phyloP scores from a whole-genome alignment of 2,329 filamentous ascomycete genomes.

The Botrytis medusae region DNA sequence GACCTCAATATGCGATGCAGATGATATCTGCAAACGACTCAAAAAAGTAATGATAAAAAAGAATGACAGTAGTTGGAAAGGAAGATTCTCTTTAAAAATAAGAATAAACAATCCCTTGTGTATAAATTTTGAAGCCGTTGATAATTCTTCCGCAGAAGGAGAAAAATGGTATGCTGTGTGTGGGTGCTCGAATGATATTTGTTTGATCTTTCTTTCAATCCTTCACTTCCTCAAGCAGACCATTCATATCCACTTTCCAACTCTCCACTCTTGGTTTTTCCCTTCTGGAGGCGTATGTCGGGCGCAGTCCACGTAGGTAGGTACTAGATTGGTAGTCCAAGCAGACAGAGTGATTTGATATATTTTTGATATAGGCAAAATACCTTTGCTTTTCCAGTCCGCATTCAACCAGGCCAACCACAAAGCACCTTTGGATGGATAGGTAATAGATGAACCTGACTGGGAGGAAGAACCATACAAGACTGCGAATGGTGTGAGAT shows the following conservation, averaged over 20 bases:
- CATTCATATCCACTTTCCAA: background rate
- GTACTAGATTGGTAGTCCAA: background rate
- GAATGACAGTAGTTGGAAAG: constrained; percentile 22
- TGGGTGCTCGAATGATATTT: constrained; percentile 3
- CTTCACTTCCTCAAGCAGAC: background rate
- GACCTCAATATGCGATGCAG: background rate
- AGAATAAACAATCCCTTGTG: background rate
- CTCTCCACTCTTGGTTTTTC: background rate
- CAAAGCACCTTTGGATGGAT: background rate
- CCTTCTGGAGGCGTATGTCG: background rate
- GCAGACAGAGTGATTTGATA: background rate
- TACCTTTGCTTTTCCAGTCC: background rate
- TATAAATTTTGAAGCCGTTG: constrained; percentile 6
- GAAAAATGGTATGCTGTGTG: background rate
- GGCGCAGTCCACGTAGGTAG: background rate
- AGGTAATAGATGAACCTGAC: background rate
- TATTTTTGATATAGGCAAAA: constrained; percentile 6
- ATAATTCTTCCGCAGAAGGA: background rate
- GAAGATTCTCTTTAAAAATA: background rate
- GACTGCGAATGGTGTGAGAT: background rate
- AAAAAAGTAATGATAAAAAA: background rate
- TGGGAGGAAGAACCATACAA: background rate
- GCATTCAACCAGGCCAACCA: background rate
- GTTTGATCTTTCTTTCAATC: background rate
- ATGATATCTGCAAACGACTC: background rate